phyloP scores from a whole-genome alignment of 192 early-diverging fungal genomes.

The Chytriomyces hyalinus region DNA sequence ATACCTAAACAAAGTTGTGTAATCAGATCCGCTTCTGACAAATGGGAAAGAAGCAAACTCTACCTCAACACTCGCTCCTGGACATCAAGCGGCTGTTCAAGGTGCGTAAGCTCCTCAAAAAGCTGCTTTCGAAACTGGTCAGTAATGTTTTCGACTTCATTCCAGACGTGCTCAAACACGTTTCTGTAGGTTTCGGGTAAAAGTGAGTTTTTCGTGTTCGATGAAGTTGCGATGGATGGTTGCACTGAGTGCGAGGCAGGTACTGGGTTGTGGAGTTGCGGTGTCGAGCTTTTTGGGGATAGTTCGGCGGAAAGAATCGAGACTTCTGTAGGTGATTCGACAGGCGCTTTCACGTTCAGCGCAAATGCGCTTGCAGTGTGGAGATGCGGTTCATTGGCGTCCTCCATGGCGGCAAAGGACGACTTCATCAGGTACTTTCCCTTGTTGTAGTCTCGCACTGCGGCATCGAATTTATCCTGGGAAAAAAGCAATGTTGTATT shows the following conservation, averaged over 20 bases:
- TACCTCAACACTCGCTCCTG: slow-evolving; percentile 89
- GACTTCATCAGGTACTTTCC: slow-evolving; percentile 80
- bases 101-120: slow-evolving; percentile 75
- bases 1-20: slow-evolving; percentile 46
- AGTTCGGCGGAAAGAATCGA: background rate
- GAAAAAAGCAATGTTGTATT: background rate
- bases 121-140: slow-evolving; percentile 73
- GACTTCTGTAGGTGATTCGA: background rate
- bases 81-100: slow-evolving; percentile 78
- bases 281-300: background rate
- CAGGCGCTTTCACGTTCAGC: slow-evolving; percentile 3
- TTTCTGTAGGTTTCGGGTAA: slow-evolving; percentile 58
- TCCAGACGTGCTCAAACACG: slow-evolving; percentile 96
- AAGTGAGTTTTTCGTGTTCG: slow-evolving; percentile 37
- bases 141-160: slow-evolving; percentile 85
- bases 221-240: background rate
- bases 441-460: slow-evolving; percentile 95
- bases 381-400: background rate
- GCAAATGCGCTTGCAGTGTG: background rate
- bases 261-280: background rate
- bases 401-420: slow-evolving; percentile 44
- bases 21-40: too few species aligned
- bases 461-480: slow-evolving; percentile 82
- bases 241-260: too few species aligned
- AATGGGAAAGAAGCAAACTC: background rate